Percentiles rank a stretch among this genome's conserved stretches.
Evolutionary conservation across 176 grass and related monocot genomes (phyloP).

Genomic region (Melocanna baccifera): DNA sequence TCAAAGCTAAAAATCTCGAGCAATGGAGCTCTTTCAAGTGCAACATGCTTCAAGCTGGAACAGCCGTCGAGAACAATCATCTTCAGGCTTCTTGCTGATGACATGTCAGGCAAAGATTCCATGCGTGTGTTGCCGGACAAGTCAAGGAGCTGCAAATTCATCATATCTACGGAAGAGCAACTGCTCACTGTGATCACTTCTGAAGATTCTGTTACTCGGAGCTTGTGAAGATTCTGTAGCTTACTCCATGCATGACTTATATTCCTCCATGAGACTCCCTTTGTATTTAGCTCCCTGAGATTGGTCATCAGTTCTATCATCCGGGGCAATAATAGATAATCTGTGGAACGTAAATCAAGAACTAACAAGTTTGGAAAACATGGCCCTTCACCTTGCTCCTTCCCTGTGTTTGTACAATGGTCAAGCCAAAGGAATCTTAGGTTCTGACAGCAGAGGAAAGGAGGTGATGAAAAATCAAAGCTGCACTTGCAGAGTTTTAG

Average conservation of each 20-base stretch:
- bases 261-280: too few relatives aligned
- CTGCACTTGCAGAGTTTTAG: too few relatives aligned
- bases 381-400: not conserved
- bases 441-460: too few relatives aligned
- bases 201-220: not conserved
- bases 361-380: not conserved
- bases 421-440: too few relatives aligned
- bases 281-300: too few relatives aligned
- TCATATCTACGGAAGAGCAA: not conserved
- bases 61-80: constrained; percentile 11
- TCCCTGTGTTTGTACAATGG: not conserved
- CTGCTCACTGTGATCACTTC: not conserved
- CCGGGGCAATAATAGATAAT: too few relatives aligned
- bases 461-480: too few relatives aligned
- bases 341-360: too few relatives aligned
- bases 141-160: not conserved
- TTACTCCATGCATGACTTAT: not conserved
- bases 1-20: too few relatives aligned
- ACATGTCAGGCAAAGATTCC: not conserved
- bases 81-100: not conserved
- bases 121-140: not conserved
- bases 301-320: too few relatives aligned
- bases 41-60: not conserved
- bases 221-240: not conserved
- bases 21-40: too few relatives aligned